Conservation (phyloP, 768 basidiomycete genomes). For the Lentinula boryana region DNA sequence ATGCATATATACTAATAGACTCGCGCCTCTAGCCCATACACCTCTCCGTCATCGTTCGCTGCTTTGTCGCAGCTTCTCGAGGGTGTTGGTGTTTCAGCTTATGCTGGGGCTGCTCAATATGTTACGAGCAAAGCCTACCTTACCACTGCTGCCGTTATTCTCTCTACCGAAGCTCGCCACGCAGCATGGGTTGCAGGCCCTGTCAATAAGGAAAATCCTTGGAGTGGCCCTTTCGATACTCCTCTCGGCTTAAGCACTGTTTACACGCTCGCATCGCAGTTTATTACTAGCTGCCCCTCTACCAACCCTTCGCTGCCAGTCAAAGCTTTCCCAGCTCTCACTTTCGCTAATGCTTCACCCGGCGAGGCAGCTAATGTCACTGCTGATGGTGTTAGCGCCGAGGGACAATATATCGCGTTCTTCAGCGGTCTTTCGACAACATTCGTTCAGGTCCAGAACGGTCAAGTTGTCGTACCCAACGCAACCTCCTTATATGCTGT, state of each 20-base stretch:
- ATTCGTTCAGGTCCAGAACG: conserved; percentile 7
- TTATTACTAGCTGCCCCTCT: conserved; percentile 43
- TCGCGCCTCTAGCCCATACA: conserved; percentile 29
- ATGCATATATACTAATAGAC: neutral
- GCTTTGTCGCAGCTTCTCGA: conserved; percentile 46
- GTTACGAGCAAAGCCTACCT: conserved; percentile 35
- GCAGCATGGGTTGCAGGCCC: conserved; percentile 52
- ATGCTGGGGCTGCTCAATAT: conserved; percentile 38
- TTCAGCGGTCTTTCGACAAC: conserved; percentile 29
- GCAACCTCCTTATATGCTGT: neutral
- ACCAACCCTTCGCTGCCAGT: conserved; percentile 40
- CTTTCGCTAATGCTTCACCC: conserved; percentile 20
- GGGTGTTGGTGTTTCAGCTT: conserved; percentile 39
- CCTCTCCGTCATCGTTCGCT: conserved; percentile 41
- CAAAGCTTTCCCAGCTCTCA: conserved; percentile 42
- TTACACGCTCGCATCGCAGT: conserved; percentile 36
- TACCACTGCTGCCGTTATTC: conserved; percentile 39
- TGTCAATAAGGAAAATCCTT: conserved; percentile 40
- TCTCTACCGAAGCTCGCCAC: conserved; percentile 56
- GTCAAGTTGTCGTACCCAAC: neutral
- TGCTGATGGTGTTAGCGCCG: conserved; percentile 9
- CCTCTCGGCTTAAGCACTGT: conserved; percentile 35
- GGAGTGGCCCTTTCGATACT: conserved; percentile 46
- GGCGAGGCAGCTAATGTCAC: conserved; percentile 21
- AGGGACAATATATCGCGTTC: conserved; percentile 31